Evolutionary conservation across 2,329 filamentous ascomycete species (phyloP).

Genomic region (Allantophomopsis cytisporea): DNA sequence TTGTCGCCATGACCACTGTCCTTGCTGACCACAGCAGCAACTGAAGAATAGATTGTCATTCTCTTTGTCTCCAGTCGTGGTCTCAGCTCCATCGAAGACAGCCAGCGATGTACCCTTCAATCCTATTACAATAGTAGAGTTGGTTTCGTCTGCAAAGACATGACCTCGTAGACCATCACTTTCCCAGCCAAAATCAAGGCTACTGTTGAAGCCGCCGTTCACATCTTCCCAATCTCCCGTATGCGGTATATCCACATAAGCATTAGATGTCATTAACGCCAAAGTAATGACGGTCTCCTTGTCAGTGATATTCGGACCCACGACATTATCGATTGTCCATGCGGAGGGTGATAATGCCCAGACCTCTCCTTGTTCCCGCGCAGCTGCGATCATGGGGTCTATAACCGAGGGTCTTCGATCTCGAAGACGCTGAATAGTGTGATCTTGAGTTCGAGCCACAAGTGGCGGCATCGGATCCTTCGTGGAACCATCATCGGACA

Average conservation of each 20-base stretch:
- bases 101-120: constrained; percentile 85
- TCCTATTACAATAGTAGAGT: constrained; percentile 80
- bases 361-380: constrained; percentile 54
- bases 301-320: constrained; percentile 68
- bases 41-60: constrained; percentile 98
- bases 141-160: constrained; percentile 76
- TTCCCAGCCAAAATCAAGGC: constrained; percentile 86
- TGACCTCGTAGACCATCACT: constrained; percentile 80
- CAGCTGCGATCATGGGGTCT: constrained; percentile 63
- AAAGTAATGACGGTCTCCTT: constrained; percentile 70
- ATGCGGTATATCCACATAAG: constrained; percentile 62
- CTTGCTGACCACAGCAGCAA: constrained; percentile 92
- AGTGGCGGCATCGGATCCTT: constrained; percentile 38
- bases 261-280: constrained; percentile 73
- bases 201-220: constrained; percentile 64
- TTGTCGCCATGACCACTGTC: constrained; percentile 78
- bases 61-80: constrained; percentile 91
- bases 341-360: constrained; percentile 56
- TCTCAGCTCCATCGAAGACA: constrained; percentile 92
- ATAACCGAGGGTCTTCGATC: constrained; percentile 68
- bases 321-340: constrained; percentile 65
- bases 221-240: constrained; percentile 71
- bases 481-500: constrained; percentile 41
- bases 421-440: constrained; percentile 66
- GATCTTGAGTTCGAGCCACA: constrained; percentile 45